Conservation (phyloP, 805 yeast species). For the Saccharomyces paradoxus region DNA sequence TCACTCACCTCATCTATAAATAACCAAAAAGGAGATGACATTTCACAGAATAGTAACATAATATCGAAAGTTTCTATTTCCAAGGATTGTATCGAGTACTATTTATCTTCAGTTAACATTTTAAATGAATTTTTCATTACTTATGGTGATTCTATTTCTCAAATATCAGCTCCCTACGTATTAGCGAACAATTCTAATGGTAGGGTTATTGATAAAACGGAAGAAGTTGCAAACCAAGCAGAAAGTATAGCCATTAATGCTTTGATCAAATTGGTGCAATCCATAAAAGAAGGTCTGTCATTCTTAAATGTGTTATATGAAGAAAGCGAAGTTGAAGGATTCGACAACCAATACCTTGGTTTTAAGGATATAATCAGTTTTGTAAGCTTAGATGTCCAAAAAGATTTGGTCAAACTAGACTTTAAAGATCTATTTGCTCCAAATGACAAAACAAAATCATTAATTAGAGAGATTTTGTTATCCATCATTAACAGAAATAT, state of each 20-base stretch:
- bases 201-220: slow-evolving; percentile 28
- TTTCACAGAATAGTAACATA: slow-evolving; percentile 10
- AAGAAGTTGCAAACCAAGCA: slow-evolving; percentile 73
- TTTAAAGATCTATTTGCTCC: slow-evolving; percentile 77
- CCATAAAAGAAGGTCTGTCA: slow-evolving; percentile 84
- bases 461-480: slow-evolving; percentile 79
- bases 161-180: slow-evolving; percentile 34
- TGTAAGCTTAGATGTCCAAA: slow-evolving; percentile 59
- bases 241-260: slow-evolving; percentile 85
- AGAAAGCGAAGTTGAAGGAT: slow-evolving; percentile 43
- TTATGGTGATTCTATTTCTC: slow-evolving; percentile 41
- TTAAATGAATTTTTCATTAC: slow-evolving; percentile 62
- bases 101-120: slow-evolving; percentile 61
- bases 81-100: slow-evolving; percentile 50
- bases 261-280: slow-evolving; percentile 60
- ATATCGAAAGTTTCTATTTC: slow-evolving; percentile 22
- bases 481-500: slow-evolving; percentile 85
- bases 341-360: slow-evolving; percentile 31
- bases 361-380: slow-evolving; percentile 64
- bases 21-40: not conserved
- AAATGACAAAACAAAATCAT: slow-evolving; percentile 40
- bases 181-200: slow-evolving; percentile 37
- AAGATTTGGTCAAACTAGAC: slow-evolving; percentile 53
- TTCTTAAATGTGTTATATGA: slow-evolving; percentile 76
- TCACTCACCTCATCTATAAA: not conserved